These are phyloP conservation scores for Pseudomassariella vexata DNA, from an alignment of 2,329 filamentous ascomycete species.

Conservation along the genomic window DNA sequence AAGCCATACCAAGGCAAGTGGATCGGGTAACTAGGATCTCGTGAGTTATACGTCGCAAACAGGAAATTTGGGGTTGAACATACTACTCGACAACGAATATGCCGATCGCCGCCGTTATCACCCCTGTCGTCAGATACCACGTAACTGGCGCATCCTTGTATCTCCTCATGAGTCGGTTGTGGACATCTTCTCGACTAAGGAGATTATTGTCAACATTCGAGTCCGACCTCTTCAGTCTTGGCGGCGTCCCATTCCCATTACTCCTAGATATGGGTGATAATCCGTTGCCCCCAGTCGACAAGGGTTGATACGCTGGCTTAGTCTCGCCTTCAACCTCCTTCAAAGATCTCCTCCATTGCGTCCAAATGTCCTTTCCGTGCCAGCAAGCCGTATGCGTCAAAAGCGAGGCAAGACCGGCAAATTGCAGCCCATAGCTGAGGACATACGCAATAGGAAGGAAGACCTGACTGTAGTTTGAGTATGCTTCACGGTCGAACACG, in stretches of 20 bases:
- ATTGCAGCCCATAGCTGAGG: conserved; percentile 79
- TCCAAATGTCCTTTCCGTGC: conserved; percentile 79
- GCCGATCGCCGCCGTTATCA: conserved; percentile 70
- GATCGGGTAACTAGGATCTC: conserved; percentile 61
- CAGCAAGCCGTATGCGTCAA: conserved; percentile 78
- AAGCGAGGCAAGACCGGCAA: conserved; percentile 73
- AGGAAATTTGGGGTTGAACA: conserved; percentile 24
- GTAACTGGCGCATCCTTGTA: conserved; percentile 76
- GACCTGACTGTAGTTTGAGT: conserved; percentile 74
- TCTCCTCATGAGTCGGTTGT: conserved; percentile 75
- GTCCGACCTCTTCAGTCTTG: conserved; percentile 22
- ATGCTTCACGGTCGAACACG: conserved; percentile 70
- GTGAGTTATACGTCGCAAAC: conserved; percentile 4
- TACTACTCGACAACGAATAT: conserved; percentile 83
- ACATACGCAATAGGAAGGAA: conserved; percentile 86
- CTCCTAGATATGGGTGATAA: conserved; percentile 14
- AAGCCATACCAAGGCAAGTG: conserved; percentile 85
- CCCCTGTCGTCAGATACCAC: conserved; percentile 75
- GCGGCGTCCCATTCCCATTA: conserved; percentile 6
- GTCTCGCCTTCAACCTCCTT: conserved; percentile 52
- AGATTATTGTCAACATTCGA: conserved; percentile 46
- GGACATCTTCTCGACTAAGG: conserved; percentile 71
- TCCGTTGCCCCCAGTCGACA: conserved; percentile 23
- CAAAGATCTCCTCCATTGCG: conserved; percentile 66
- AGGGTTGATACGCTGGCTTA: conserved; percentile 47